Evolutionary conservation across 2,329 filamentous ascomycete species (phyloP), one percentile per base, ranked within the genome.

Genomic region (Torrubiella hemipterigena): DNA sequence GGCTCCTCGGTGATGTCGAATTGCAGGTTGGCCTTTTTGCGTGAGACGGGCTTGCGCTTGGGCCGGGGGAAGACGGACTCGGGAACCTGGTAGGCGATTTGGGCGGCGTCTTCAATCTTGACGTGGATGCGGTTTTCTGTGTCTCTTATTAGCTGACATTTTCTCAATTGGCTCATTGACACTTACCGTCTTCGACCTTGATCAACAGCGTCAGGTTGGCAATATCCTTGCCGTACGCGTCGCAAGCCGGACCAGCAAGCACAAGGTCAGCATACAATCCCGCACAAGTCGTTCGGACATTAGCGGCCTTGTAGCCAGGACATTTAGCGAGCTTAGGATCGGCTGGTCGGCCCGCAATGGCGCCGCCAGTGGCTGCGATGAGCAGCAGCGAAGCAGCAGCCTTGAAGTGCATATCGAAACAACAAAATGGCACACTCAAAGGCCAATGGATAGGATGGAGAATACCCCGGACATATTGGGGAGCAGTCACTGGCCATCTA

Each of bases 81-180:
- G 12, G 79, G 79, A 3, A 85, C 69, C 50, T 85, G 78, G 45
- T 81, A 85, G 27, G 77, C 75, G 27, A 72, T 63, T 37, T 75
- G 63, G 10, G 60, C 66, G 9, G 67, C 62, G 52, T 85, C 81
- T 37, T 74, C 69, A 32, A 86, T 81, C 43, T 78, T 67, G 44
- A 85, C 74, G 48, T 84, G 80, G 3, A 85, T 64, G 16, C 81
- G 74, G 12, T 66, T 61, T 26, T 69, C 74, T 77, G 17, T n/a
- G 18, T 11, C 22, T 14, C n/a, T 13, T 13, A 16, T 22, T 22
- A 28, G 13, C 15, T 7, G 13, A 14, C 11, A 6, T n/a, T 8
- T 12, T 9, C 24, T 30, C n/a, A n/a, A n/a, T n/a, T n/a, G n/a
- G n/a, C n/a, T n/a, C n/a, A n/a, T 17, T 30, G 25, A 73, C 13